Conservation (phyloP, 2,329 filamentous ascomycete genomes). For the Chrysosporium keratinophilum region DNA sequence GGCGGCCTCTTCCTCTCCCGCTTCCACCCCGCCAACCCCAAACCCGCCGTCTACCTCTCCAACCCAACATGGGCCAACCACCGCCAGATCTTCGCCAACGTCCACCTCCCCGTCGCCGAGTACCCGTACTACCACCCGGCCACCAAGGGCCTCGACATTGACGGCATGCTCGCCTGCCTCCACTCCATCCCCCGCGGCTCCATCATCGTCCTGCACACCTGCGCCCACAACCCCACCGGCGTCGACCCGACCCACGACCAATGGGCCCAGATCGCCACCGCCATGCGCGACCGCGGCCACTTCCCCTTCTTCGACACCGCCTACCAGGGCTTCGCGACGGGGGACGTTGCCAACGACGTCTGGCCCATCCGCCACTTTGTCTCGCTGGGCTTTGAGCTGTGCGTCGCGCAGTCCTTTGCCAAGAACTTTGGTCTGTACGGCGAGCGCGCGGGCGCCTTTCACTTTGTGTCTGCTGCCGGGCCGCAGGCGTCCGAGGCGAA, state of each 20-base stretch:
- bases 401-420: slow-evolving; percentile 51
- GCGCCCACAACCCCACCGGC: slow-evolving; percentile 95
- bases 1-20: slow-evolving; percentile 87
- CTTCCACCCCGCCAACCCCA: slow-evolving; percentile 60
- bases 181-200: slow-evolving; percentile 63
- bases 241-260: slow-evolving; percentile 90
- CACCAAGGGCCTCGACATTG: slow-evolving; percentile 88
- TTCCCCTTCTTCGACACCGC: slow-evolving; percentile 98
- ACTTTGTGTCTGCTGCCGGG: slow-evolving; percentile 69
- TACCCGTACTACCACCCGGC: slow-evolving; percentile 92
- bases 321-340: slow-evolving; percentile 96
- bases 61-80: slow-evolving; percentile 98
- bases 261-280: slow-evolving; percentile 76
- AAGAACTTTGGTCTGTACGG: slow-evolving; percentile 78
- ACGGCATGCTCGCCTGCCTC: slow-evolving; percentile 69
- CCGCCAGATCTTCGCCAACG: slow-evolving; percentile 95
- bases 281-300: slow-evolving; percentile 68
- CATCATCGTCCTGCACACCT: slow-evolving; percentile 85
- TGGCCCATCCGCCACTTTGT: slow-evolving; percentile 93
- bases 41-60: slow-evolving; percentile 75
- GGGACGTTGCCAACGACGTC: slow-evolving; percentile 72
- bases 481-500: slow-evolving; percentile 53
- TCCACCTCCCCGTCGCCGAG: slow-evolving; percentile 61
- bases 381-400: slow-evolving; percentile 70
- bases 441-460: slow-evolving; percentile 91